Base-by-base conservation (phyloP, 2,329 filamentous ascomycete genomes). In the Sclerotinia minor region DNA sequence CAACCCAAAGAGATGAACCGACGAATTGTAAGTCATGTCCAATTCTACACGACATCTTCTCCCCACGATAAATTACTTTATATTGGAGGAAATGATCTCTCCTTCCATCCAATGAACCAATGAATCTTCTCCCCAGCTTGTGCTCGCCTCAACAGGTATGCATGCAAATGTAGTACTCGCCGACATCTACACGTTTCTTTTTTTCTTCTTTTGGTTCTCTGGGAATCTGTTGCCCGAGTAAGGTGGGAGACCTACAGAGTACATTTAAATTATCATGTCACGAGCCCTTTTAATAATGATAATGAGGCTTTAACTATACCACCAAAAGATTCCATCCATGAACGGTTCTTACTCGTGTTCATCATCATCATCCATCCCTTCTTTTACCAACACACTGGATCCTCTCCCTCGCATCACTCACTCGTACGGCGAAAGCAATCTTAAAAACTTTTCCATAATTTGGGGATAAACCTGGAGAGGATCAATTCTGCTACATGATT, bases 391-490 rank as follows among this genome's bases (percentile, higher is more conserved):
- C 57, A 32, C 57, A 44, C 13, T 29, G 57, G 57, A 19, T 21
- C 29, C 52, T 41, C 38, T 41, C 38, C 38, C 52, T 54, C 26
- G 52, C 29, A 54, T 54, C 26, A 35, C 35, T 54, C 26, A 35
- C 35, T 55, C 32, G 41, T 8, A 60, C 57, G 47, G 15, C 57
- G 19, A 29, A 60, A 26, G 24, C 19, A 60, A 45, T 47, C 24
- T 59, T 32, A 47, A 21, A 15, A 32, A 11, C 41, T 44, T 19
- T 17, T 53, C 50, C 19, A 15, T n/a, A 32, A 59, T 45, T 41
- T 59, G 57, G 57, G 57, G 57, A 59, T 59, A 32, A 59, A 47
- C 57, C 57, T 59, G 57, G 57, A 32, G 57, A 47, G 41, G 3
- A 24, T 41, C 13, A 13, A 32, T 7, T 53, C 24, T 29, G 50